Evolutionary conservation across 352 stramenopile species (phyloP).

Genomic region (Hyaloperonospora arabidopsidis): DNA sequence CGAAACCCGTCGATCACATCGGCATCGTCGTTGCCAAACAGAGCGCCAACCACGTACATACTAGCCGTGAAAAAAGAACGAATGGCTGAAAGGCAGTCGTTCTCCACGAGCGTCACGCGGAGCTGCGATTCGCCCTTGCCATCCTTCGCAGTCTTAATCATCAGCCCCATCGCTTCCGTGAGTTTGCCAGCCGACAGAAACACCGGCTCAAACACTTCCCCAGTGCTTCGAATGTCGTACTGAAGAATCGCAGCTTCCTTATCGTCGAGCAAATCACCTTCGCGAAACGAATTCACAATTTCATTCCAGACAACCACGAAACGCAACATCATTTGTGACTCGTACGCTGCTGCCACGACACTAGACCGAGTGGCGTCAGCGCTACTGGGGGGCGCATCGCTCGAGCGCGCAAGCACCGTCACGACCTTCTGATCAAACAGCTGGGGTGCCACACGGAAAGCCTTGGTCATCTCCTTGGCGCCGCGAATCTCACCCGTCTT

Average conservation of each 20-base stretch:
- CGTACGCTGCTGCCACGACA: constrained; percentile 44
- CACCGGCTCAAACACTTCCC: constrained; percentile 80
- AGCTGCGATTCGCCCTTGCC: constrained; percentile 76
- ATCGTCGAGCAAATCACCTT: constrained; percentile 64
- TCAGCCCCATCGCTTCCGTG: constrained; percentile 60
- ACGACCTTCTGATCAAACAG: constrained; percentile 79
- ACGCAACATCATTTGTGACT: constrained; percentile 76
- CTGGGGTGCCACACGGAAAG: constrained; percentile 62
- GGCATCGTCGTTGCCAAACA: constrained; percentile 73
- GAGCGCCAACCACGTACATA: constrained; percentile 59
- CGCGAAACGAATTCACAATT: constrained; percentile 75
- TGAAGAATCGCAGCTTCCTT: constrained; percentile 73
- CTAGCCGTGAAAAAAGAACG: constrained; percentile 79
- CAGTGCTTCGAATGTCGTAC: constrained; percentile 80
- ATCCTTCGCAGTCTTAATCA: constrained; percentile 65
- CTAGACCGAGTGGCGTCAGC: constrained; percentile 41
- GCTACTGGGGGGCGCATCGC: constrained; percentile 39
- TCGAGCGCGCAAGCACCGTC: constrained; percentile 47
- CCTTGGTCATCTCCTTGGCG: constrained; percentile 66
- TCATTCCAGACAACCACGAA: constrained; percentile 82
- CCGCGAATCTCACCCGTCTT: constrained; percentile 68
- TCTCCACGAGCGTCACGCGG: constrained; percentile 67
- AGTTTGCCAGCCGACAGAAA: constrained; percentile 82
- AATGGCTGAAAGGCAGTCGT: constrained; percentile 72
- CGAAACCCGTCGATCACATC: constrained; percentile 76